These are phyloP conservation scores for Xylaria flabelliformis DNA, from an alignment of 495 filamentous ascomycete genomes.

Conservation along the genomic window DNA sequence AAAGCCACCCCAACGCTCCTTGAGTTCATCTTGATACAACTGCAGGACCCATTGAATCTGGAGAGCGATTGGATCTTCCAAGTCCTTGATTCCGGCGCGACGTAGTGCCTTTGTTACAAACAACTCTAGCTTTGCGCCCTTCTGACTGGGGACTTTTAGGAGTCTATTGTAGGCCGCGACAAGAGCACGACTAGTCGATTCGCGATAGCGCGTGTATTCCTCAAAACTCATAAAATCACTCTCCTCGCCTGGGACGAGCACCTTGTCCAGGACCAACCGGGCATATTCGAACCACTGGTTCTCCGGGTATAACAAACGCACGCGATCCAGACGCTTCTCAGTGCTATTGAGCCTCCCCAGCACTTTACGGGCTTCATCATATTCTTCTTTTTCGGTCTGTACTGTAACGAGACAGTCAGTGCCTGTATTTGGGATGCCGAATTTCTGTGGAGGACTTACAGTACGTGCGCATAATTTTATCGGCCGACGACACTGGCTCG, in stretches of 20 bases:
- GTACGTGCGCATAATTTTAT: slow-evolving; percentile 39
- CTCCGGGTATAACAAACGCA: not conserved
- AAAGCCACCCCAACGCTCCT: slow-evolving; percentile 57
- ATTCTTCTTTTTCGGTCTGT: slow-evolving; percentile 47
- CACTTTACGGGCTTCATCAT: slow-evolving; percentile 41
- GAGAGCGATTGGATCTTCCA: slow-evolving; percentile 27
- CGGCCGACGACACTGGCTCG: not conserved
- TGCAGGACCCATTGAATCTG: slow-evolving; percentile 60
- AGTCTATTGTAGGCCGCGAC: slow-evolving; percentile 30
- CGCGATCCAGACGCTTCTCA: not conserved
- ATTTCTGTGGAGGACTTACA: slow-evolving; percentile 36
- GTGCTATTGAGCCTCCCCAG: slow-evolving; percentile 36
- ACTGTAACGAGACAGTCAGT: slow-evolving; percentile 46
- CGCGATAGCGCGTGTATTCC: slow-evolving; percentile 54
- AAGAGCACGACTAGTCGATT: slow-evolving; percentile 39
- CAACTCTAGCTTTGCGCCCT: not conserved
- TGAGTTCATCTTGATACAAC: slow-evolving; percentile 58
- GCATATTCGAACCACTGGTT: slow-evolving; percentile 1
- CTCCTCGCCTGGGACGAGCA: slow-evolving; percentile 8
- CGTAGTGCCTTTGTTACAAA: not conserved
- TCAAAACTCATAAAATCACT: slow-evolving; percentile 55
- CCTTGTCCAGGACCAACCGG: not conserved
- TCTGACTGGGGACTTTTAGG: not conserved
- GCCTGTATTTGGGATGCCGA: slow-evolving; percentile 32
- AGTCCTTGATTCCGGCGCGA: slow-evolving; percentile 24